phyloP scores from a whole-genome alignment of 176 grass and related monocot species.

The Hyparrhenia diplandra region DNA sequence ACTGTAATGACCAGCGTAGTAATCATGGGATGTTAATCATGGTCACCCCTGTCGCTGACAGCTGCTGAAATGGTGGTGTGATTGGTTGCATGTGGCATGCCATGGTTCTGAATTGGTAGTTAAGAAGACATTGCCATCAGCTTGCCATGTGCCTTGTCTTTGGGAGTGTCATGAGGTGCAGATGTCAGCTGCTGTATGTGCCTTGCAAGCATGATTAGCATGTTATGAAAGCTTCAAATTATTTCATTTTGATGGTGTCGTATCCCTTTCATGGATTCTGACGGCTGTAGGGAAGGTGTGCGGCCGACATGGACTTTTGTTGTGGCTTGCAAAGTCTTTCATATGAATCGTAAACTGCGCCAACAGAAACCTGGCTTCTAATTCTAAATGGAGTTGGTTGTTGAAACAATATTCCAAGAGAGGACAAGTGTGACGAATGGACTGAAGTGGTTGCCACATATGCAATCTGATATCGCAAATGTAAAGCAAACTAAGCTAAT shows the following conservation, averaged over 20 bases:
- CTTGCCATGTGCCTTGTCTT: constrained; percentile 15
- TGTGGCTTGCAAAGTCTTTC: background rate
- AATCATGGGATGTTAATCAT: constrained; percentile 26
- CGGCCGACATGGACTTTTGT: background rate
- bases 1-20: constrained; percentile 34
- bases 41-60: background rate
- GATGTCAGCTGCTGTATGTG: background rate
- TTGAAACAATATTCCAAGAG: background rate
- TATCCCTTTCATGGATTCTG: background rate
- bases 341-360: background rate
- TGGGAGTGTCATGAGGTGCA: background rate
- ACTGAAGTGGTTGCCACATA: background rate
- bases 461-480: background rate
- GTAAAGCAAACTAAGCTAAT: background rate
- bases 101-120: background rate
- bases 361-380: background rate
- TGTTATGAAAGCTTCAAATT: background rate
- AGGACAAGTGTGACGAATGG: background rate
- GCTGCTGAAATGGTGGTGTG: background rate
- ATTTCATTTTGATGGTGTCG: background rate
- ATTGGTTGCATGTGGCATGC: background rate
- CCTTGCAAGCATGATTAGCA: background rate
- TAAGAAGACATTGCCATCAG: background rate
- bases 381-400: background rate
- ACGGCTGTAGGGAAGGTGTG: background rate